Conservation (phyloP, 306 rosid species). For the Corylus heterophylla region DNA sequence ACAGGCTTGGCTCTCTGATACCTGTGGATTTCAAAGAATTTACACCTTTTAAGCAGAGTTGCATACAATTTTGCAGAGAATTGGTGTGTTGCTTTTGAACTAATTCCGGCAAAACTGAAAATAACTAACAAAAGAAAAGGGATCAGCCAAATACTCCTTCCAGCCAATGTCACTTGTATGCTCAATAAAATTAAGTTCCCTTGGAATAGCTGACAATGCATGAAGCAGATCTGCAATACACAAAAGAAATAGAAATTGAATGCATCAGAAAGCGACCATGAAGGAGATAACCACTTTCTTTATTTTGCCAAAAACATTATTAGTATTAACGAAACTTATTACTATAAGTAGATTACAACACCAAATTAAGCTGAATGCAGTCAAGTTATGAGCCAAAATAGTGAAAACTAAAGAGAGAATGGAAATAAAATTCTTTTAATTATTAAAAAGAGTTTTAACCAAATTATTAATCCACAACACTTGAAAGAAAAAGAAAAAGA, state of each 20-base stretch:
- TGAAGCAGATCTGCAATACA: constrained; percentile 67
- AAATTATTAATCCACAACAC: too few relatives aligned
- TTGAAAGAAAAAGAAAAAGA: neutral
- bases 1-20: constrained; percentile 75
- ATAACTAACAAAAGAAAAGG: constrained; percentile 15
- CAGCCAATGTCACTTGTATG: constrained; percentile 93
- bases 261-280: constrained; percentile 4
- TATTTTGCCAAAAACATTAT: too few relatives aligned
- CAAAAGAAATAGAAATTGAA: constrained; percentile 16
- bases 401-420: neutral
- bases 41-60: constrained; percentile 9
- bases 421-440: too few relatives aligned
- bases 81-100: constrained; percentile 6
- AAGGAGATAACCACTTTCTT: neutral
- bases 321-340: too few relatives aligned
- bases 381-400: neutral
- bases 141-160: constrained; percentile 71
- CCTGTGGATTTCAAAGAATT: constrained; percentile 38
- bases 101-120: constrained; percentile 3
- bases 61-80: constrained; percentile 5
- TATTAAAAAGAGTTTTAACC: too few relatives aligned
- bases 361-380: neutral
- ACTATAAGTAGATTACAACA: neutral
- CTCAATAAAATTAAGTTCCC: constrained; percentile 66
- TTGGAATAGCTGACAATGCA: constrained; percentile 59